phyloP scores from a whole-genome alignment of 2,329 filamentous ascomycete species.

The Hymenoscyphus infarciens region DNA sequence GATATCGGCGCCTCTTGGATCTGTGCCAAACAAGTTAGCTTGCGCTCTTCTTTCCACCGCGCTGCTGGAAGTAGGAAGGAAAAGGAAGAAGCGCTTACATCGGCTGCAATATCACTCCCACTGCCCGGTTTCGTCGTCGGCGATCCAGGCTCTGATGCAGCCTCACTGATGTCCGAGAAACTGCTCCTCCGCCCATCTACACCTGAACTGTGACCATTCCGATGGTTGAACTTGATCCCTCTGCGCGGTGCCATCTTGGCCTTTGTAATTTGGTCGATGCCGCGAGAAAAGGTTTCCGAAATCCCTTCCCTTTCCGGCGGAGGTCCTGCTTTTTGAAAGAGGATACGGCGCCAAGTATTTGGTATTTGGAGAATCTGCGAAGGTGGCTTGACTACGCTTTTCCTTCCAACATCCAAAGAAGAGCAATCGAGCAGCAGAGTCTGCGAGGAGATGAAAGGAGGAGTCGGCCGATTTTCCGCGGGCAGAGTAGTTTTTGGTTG shows the following conservation, averaged over 20 bases:
- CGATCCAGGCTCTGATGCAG: constrained; percentile 41
- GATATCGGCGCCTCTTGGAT: constrained; percentile 39
- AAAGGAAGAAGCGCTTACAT: constrained; percentile 34
- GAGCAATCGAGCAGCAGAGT: neutral
- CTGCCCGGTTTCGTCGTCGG: constrained; percentile 25
- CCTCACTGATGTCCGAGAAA: constrained; percentile 68
- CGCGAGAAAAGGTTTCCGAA: constrained; percentile 10
- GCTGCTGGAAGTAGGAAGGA: neutral
- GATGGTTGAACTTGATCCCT: constrained; percentile 49
- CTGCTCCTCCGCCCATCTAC: constrained; percentile 54
- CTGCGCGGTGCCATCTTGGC: constrained; percentile 44
- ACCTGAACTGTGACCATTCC: constrained; percentile 33
- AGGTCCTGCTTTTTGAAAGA: constrained; percentile 1
- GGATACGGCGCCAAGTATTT: constrained; percentile 18
- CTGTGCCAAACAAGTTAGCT: constrained; percentile 26
- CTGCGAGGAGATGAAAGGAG: neutral
- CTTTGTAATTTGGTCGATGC: constrained; percentile 6
- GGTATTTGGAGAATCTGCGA: constrained; percentile 11
- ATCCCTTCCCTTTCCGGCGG: constrained; percentile 14
- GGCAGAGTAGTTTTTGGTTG: neutral
- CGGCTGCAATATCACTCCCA: constrained; percentile 39
- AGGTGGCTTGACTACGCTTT: constrained; percentile 2
- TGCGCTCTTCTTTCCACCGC: neutral
- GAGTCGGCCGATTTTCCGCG: neutral
- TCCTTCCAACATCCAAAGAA: constrained; percentile 11